Conservation (phyloP, 495 filamentous ascomycete genomes). For the Parathielavia appendiculata region DNA sequence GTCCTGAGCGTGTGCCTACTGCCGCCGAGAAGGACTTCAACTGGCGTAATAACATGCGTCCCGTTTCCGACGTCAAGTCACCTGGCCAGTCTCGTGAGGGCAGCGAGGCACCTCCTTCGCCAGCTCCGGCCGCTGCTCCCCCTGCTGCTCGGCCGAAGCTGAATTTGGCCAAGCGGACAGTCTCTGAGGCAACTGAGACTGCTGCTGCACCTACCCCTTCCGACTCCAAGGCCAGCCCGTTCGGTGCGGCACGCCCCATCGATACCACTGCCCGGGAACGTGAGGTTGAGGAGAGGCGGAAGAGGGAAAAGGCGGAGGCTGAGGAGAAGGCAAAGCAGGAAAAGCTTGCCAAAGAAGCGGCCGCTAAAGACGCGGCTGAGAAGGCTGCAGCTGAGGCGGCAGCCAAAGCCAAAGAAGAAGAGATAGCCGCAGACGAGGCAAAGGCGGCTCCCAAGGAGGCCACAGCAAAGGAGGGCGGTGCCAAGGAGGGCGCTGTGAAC, state of each 20-base stretch:
- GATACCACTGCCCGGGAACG: conserved; percentile 83
- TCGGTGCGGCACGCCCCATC: conserved; percentile 85
- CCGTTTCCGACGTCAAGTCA: conserved; percentile 55
- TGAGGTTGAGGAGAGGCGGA: conserved; percentile 82
- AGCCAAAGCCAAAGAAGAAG: conserved; percentile 68
- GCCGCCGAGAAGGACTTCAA: conserved; percentile 82
- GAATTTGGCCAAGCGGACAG: conserved; percentile 82
- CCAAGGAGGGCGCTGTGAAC: conserved; percentile 46
- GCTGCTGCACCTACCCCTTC: conserved; percentile 41
- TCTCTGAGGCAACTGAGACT: conserved; percentile 61
- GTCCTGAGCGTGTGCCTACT: conserved; percentile 66
- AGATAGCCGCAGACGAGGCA: conserved; percentile 49
- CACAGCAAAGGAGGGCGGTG: conserved; percentile 41
- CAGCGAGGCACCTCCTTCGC: conserved; percentile 68
- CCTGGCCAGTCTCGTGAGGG: conserved; percentile 44
- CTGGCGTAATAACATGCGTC: conserved; percentile 78
- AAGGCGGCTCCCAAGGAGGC: conserved; percentile 17
- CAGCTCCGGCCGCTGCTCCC: conserved; percentile 46
- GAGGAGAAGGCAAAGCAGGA: conserved; percentile 84
- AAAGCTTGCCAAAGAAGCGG: conserved; percentile 60
- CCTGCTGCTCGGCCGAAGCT: conserved; percentile 66
- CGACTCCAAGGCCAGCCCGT: conserved; percentile 82
- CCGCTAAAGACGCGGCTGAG: conserved; percentile 54
- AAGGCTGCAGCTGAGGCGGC: conserved; percentile 24
- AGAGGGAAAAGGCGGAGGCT: conserved; percentile 77